These are phyloP conservation scores for Daedaleopsis sinensis DNA, from an alignment of 768 basidiomycete species.

Conservation along the genomic window DNA sequence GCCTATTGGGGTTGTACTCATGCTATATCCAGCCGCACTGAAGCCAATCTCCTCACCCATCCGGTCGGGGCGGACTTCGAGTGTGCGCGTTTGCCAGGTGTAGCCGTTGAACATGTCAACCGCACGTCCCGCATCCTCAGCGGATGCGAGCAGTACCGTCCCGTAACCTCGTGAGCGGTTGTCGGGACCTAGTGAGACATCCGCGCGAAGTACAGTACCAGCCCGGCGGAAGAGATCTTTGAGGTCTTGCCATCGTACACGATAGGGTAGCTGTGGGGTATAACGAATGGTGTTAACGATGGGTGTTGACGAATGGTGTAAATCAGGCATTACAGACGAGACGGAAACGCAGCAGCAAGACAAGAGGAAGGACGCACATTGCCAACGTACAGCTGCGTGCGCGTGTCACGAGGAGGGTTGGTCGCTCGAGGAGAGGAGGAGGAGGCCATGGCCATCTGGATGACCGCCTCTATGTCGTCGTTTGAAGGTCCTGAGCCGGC, in stretches of 20 bases:
- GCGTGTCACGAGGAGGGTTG: constrained; percentile 71
- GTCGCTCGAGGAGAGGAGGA: constrained; percentile 50
- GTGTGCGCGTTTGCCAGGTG: constrained; percentile 91
- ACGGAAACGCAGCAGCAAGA: not conserved
- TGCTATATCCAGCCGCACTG: constrained; percentile 3
- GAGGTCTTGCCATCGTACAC: constrained; percentile 98
- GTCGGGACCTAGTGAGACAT: constrained; percentile 66
- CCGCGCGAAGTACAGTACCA: constrained; percentile 65
- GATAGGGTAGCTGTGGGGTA: constrained; percentile 76
- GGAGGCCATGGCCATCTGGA: constrained; percentile 85
- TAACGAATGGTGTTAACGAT: constrained; percentile 1
- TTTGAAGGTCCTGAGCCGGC: constrained; percentile 51
- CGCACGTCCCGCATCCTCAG: constrained; percentile 91
- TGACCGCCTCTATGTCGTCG: constrained; percentile 91
- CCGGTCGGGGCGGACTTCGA: constrained; percentile 91
- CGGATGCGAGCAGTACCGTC: constrained; percentile 91
- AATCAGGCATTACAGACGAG: too few relatives aligned
- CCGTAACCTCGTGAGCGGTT: constrained; percentile 94
- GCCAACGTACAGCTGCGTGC: constrained; percentile 95
- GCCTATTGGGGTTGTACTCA: constrained; percentile 2
- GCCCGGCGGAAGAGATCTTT: constrained; percentile 97
- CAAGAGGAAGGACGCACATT: constrained; percentile 89
- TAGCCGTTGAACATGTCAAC: constrained; percentile 96
- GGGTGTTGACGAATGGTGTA: not conserved
- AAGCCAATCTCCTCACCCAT: constrained; percentile 47